Base-by-base conservation (phyloP, 2,329 filamentous ascomycete genomes). In the Leptographium lundbergii region DNA sequence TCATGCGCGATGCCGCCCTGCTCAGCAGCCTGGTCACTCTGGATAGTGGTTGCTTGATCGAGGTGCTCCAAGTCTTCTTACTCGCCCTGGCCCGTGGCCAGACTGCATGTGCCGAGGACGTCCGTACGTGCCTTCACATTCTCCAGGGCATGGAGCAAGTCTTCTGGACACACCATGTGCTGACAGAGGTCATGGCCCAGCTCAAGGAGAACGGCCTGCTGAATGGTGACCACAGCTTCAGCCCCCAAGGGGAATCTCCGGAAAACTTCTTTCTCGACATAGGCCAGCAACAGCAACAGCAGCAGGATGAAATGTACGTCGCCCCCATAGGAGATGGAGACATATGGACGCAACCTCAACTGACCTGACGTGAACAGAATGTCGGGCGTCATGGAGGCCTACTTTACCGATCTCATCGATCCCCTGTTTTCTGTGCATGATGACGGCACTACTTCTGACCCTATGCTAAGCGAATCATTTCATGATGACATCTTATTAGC, bases 71-170 rank as follows among this genome's bases (percentile, higher is more conserved):
- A 54, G 65, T 68, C 3, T 65, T 67, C 29, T 22, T 68, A 52
- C 62, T 68, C 1, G 63, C 62, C n/a, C 47, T 64, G 6, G 57
- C 61, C 14, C 25, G 50, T 6, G 56, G 56, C 10, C 52, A 48
- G 14, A 24, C 14, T 3, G 34, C n/a, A 19, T 22, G 48, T 22
- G 53, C 57, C 25, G 61, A 61, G 10, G 54, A 62, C 17, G 60
- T 66, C n/a, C 57, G 61, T 6, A 54, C 60, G 10, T 63, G 64
- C 45, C 61, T 67, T 50, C 61, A 59, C 36, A 64, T 61, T 6
- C 59, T 68, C 5, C 64, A 65, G 54, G 65, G 62, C 24, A 68
- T 68, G 67, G 67, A 68, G 60, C 64, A 63, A 61, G 62, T 67
- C 11, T 65, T 66, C 50, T 65, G 63, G 64, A 65, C 65, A 6